These are phyloP conservation scores for Aspergillus quadricinctus DNA, from an alignment of 2,329 filamentous ascomycete genomes.

Conservation along the genomic window DNA sequence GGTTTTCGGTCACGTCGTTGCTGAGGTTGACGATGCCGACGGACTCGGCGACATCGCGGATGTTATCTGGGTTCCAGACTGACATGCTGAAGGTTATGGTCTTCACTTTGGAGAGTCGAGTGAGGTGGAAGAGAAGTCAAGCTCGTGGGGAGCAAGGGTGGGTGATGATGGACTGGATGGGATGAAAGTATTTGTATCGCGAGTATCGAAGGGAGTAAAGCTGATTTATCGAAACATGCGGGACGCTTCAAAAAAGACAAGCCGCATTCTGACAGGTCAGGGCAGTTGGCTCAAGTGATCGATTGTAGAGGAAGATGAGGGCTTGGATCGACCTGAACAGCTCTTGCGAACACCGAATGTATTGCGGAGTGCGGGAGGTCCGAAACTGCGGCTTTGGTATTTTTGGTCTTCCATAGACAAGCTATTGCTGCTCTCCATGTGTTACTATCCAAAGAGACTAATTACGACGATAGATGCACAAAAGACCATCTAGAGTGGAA, in stretches of 20 bases:
- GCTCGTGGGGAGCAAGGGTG: background rate
- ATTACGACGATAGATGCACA: background rate
- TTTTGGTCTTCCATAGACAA: background rate
- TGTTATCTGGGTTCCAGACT: constrained; percentile 95
- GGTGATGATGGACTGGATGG: background rate
- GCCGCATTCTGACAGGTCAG: background rate
- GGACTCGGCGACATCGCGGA: constrained; percentile 92
- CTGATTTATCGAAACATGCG: background rate
- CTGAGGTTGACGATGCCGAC: constrained; percentile 78
- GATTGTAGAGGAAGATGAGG: background rate
- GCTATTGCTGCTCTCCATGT: background rate
- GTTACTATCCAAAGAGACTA: background rate
- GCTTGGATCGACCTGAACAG: background rate
- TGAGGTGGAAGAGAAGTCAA: background rate
- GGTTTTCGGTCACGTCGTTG: constrained; percentile 80
- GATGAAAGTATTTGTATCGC: background rate
- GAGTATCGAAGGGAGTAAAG: background rate
- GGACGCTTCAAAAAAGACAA: background rate
- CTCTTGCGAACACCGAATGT: background rate
- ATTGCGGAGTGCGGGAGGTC: background rate
- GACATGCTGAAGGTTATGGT: constrained; percentile 42
- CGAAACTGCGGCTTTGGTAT: background rate
- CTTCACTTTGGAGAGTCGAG: background rate
- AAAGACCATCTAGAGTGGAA: background rate
- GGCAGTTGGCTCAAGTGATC: background rate